Evolutionary conservation across 257 asterid species (phyloP).

Genomic region (Lycium ferocissimum): DNA sequence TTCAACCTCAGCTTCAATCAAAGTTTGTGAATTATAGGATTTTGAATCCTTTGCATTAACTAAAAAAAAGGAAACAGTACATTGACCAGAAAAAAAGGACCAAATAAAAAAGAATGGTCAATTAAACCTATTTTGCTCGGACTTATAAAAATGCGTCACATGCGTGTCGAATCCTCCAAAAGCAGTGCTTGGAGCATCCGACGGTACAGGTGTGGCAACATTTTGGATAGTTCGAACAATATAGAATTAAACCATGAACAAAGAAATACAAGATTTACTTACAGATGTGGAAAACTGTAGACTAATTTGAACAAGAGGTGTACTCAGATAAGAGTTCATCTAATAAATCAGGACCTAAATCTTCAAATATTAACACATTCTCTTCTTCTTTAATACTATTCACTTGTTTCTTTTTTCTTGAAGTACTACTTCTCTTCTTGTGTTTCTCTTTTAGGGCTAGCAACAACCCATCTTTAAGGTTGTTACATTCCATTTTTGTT

Average conservation of each 20-base stretch:
- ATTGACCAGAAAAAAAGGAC: not conserved
- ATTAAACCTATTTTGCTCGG: not conserved
- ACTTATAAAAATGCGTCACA: not conserved
- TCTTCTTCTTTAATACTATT: not conserved
- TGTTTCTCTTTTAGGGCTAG: slow-evolving; percentile 31
- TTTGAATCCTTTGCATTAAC: not conserved
- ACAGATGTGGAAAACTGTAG: slow-evolving; percentile 5
- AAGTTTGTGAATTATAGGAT: not conserved
- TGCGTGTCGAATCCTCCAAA: not conserved
- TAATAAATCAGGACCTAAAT: slow-evolving; percentile 34
- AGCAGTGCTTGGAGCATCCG: not conserved
- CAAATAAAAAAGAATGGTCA: not conserved
- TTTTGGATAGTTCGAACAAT: rapidly evolving
- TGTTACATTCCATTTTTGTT: slow-evolving; percentile 1
- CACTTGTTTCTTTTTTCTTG: not conserved
- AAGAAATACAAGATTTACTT: slow-evolving; percentile 20
- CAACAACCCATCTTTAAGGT: not conserved
- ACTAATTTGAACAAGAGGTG: slow-evolving; percentile 22
- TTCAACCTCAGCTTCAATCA: not conserved
- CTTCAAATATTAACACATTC: slow-evolving; percentile 29
- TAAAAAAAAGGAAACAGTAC: not conserved
- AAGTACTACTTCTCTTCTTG: slow-evolving; percentile 12
- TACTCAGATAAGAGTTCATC: slow-evolving; percentile 34
- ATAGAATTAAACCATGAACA: not conserved
- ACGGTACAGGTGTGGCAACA: not conserved